Percentiles rank a stretch among this genome's conserved stretches.
Evolutionary conservation across 2,329 filamentous ascomycete genomes (phyloP).

Genomic region (Diaporthe citriasiana): DNA sequence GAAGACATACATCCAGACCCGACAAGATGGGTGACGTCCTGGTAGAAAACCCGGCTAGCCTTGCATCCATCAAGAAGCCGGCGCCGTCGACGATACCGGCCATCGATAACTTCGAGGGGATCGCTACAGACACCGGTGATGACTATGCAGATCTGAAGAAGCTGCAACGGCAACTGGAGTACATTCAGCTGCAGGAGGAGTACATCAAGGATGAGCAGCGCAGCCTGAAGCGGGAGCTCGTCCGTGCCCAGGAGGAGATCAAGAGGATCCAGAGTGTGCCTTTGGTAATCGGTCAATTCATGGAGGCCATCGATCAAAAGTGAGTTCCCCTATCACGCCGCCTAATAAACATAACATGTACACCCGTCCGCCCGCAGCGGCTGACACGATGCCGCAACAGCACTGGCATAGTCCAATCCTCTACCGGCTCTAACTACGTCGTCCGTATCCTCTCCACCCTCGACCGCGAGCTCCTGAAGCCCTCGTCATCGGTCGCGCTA

Average conservation of each 20-base stretch:
- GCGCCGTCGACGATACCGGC: constrained; percentile 86
- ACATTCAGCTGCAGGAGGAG: constrained; percentile 98
- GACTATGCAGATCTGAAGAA: constrained; percentile 98
- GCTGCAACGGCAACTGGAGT: constrained; percentile 96
- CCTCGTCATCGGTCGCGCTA: constrained; percentile 95
- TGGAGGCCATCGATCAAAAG: constrained; percentile 99
- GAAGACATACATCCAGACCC: constrained; percentile 27
- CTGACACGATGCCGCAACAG: constrained; percentile 59
- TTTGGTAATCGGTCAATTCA: constrained; percentile 98
- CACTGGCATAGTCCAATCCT: constrained; percentile 98
- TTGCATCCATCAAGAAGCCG: constrained; percentile 85
- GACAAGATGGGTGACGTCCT: constrained; percentile 85
- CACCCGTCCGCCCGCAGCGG: background rate
- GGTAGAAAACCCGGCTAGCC: constrained; percentile 84
- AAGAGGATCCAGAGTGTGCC: constrained; percentile 99
- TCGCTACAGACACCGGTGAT: constrained; percentile 84
- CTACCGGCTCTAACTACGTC: constrained; percentile 98
- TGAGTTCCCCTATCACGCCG: constrained; percentile 60
- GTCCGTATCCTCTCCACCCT: constrained; percentile 98
- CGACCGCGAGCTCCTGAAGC: constrained; percentile 97
- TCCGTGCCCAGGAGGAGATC: constrained; percentile 98
- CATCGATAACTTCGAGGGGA: constrained; percentile 90
- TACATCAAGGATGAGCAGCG: constrained; percentile 99
- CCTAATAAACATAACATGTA: constrained; percentile 4
- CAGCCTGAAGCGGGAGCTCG: constrained; percentile 96